Evolutionary conservation across 495 filamentous ascomycete genomes (phyloP).

Genomic region (Neurospora hispaniola): DNA sequence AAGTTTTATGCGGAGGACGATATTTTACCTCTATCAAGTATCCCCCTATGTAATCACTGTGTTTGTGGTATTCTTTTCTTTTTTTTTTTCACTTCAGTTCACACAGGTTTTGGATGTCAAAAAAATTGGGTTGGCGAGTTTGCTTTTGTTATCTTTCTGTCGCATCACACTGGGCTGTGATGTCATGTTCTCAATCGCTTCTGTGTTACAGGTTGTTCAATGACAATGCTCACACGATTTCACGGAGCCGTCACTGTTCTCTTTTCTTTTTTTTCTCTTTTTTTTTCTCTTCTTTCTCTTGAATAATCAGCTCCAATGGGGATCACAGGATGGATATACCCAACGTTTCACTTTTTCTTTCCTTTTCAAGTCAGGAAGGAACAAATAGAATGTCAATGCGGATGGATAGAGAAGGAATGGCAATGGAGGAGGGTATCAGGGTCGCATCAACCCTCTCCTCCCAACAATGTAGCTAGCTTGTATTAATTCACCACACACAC

Average conservation of each 20-base stretch:
- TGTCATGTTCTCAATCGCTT: constrained; percentile 5
- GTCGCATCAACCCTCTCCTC: not conserved
- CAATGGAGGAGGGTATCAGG: not conserved
- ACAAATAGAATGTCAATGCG: not conserved
- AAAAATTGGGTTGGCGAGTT: not conserved
- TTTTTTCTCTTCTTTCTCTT: constrained; percentile 5
- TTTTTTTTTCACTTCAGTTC: not conserved
- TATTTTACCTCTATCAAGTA: not conserved
- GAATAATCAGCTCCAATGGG: constrained; percentile 3
- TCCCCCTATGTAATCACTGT: not conserved
- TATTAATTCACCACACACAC: not conserved
- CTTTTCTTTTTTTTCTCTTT: constrained; percentile 2
- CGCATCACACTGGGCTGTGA: constrained; percentile 1
- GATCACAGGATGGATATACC: constrained; percentile 30
- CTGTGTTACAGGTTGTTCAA: constrained; percentile 6
- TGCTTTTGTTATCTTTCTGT: not conserved
- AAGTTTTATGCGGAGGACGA: not conserved
- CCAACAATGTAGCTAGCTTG: not conserved
- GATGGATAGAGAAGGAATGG: not conserved
- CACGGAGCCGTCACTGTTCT: constrained; percentile 4
- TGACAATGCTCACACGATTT: constrained; percentile 13
- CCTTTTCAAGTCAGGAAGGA: not conserved
- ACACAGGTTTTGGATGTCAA: not conserved
- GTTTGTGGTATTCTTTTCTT: not conserved
- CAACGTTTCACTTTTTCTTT: constrained; percentile 10